phyloP scores from a whole-genome alignment of 179 eudicot species.

The Spergularia azorica region DNA sequence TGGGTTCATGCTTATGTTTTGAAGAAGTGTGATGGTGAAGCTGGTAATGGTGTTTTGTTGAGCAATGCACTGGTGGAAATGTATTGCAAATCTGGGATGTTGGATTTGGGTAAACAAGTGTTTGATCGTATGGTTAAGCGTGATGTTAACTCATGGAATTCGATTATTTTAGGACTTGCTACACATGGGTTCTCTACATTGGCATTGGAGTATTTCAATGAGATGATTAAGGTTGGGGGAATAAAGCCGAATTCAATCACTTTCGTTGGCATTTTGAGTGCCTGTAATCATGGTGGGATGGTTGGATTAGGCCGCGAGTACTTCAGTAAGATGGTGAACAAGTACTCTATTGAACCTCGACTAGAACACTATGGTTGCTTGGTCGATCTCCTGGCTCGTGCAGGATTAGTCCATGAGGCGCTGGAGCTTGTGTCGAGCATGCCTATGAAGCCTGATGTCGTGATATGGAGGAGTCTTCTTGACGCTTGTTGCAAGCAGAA shows the following conservation, averaged over 20 bases:
- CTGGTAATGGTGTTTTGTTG: constrained; percentile 40
- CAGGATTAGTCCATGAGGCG: constrained; percentile 62
- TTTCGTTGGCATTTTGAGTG: constrained; percentile 66
- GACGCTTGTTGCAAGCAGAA: constrained; percentile 74
- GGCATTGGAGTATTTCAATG: constrained; percentile 49
- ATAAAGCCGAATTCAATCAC: constrained; percentile 70
- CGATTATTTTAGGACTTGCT: constrained; percentile 72
- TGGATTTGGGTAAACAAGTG: constrained; percentile 55
- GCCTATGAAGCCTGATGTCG: constrained; percentile 81
- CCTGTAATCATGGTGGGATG: constrained; percentile 76
- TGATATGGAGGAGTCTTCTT: constrained; percentile 81
- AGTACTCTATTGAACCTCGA: constrained; percentile 64
- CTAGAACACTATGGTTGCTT: constrained; percentile 85
- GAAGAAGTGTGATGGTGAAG: constrained; percentile 30
- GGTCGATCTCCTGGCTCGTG: constrained; percentile 81
- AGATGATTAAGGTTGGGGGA: constrained; percentile 49
- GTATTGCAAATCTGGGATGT: constrained; percentile 76
- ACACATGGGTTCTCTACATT: constrained; percentile 53
- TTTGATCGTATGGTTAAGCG: constrained; percentile 55
- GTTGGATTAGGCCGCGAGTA: constrained; percentile 55
- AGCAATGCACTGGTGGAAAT: constrained; percentile 65
- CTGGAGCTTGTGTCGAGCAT: constrained; percentile 56
- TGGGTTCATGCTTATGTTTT: constrained; percentile 77
- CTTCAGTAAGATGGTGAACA: constrained; percentile 54
- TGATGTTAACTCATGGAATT: constrained; percentile 73